phyloP scores from a whole-genome alignment of 2,329 filamentous ascomycete genomes.

The Penicillium sp. region DNA sequence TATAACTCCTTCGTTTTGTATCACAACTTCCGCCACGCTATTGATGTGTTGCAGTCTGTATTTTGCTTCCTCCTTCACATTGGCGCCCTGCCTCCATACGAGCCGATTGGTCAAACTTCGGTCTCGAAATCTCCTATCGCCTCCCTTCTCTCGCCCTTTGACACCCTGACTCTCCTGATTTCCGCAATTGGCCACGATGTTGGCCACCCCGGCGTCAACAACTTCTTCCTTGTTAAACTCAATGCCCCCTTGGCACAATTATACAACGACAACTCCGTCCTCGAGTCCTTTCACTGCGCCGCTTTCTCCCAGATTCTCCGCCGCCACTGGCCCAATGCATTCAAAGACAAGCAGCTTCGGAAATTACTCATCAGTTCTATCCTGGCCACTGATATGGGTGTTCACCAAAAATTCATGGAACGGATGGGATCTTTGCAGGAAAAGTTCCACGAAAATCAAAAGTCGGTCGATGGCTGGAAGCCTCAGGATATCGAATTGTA shows the following conservation, averaged over 20 bases:
- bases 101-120: constrained; percentile 39
- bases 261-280: constrained; percentile 94
- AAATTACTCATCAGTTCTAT: constrained; percentile 97
- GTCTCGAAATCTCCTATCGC: constrained; percentile 67
- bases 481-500: constrained; percentile 75
- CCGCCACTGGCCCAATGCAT: constrained; percentile 85
- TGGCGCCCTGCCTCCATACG: constrained; percentile 73
- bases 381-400: constrained; percentile 93
- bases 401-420: constrained; percentile 97
- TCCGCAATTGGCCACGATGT: constrained; percentile 98
- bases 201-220: constrained; percentile 96
- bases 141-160: constrained; percentile 78
- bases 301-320: constrained; percentile 95
- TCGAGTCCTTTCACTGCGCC: constrained; percentile 97
- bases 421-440: constrained; percentile 80
- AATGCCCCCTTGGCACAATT: constrained; percentile 92
- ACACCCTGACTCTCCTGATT: constrained; percentile 85
- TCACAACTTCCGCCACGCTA: constrained; percentile 96
- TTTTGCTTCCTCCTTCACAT: constrained; percentile 88
- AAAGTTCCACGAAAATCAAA: constrained; percentile 70
- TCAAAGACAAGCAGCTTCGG: constrained; percentile 77
- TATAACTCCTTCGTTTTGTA: constrained; percentile 97
- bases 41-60: constrained; percentile 91
- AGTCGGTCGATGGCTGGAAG: constrained; percentile 72
- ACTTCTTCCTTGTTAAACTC: constrained; percentile 88